Conservation (phyloP, 345 rosid genomes). For the Rubroshorea leprosula region DNA sequence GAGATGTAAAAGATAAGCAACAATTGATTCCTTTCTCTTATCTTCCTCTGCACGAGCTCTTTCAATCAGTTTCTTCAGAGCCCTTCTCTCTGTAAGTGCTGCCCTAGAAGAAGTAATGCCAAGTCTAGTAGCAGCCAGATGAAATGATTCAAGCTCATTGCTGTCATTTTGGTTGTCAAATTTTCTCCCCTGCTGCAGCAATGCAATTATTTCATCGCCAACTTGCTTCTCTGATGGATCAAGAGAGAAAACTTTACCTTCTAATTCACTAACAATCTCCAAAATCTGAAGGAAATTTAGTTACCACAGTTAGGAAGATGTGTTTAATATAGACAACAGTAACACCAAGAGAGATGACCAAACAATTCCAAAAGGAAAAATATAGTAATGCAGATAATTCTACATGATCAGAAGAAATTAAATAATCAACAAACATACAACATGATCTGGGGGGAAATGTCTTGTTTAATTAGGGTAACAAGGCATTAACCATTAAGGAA, state of each 20-base stretch:
- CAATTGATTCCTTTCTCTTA: slow-evolving; percentile 95
- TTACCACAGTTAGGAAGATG: slow-evolving; percentile 6
- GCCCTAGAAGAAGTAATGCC: slow-evolving; percentile 84
- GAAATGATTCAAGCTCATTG: slow-evolving; percentile 81
- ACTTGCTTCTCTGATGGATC: slow-evolving; percentile 85
- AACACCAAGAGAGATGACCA: background rate
- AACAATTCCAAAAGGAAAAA: background rate
- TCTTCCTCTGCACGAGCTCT: slow-evolving; percentile 94
- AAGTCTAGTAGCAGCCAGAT: slow-evolving; percentile 68
- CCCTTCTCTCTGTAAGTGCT: slow-evolving; percentile 89
- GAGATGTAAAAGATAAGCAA: slow-evolving; percentile 84
- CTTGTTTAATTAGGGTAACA: no score
- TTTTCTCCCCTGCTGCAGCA: slow-evolving; percentile 89
- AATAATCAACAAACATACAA: background rate
- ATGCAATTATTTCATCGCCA: slow-evolving; percentile 76
- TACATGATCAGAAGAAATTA: background rate
- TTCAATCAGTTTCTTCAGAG: slow-evolving; percentile 86
- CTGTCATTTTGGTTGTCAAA: slow-evolving; percentile 52
- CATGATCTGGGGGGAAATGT: no score
- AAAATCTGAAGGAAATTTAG: slow-evolving; percentile 49
- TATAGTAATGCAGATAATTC: background rate
- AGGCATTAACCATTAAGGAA: background rate
- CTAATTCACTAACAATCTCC: slow-evolving; percentile 75
- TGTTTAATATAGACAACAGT: background rate
- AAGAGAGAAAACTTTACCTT: slow-evolving; percentile 52